Evolutionary conservation across 176 grass and related monocot species (phyloP).

Genomic region (Musa troglodytarum): DNA sequence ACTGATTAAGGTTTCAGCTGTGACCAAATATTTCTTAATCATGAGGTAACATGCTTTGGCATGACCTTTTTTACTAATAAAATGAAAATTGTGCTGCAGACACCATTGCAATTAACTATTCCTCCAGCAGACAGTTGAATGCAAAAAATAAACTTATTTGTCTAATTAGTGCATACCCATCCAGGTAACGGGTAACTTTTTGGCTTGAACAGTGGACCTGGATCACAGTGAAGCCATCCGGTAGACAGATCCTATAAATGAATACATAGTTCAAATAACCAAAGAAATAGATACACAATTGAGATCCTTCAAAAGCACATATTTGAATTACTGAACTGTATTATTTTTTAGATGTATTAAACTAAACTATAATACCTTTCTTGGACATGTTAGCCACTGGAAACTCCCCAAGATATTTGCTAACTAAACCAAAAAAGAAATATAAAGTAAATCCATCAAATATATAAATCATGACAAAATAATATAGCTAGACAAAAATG

Average conservation of each 20-base stretch:
- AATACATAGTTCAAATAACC: slow-evolving; percentile 14
- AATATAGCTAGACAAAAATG: not conserved
- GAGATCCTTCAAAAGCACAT: not conserved
- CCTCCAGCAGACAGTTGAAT: not conserved
- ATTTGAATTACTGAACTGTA: not conserved
- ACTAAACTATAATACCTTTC: slow-evolving; percentile 45
- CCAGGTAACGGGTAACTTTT: slow-evolving; percentile 48
- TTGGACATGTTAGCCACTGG: slow-evolving; percentile 86
- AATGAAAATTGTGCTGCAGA: no score
- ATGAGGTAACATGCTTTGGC: no score
- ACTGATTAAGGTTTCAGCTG: no score
- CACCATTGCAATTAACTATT: not conserved
- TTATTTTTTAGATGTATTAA: no score
- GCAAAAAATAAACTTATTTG: not conserved
- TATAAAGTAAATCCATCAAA: slow-evolving; percentile 1
- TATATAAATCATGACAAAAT: not conserved
- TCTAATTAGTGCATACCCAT: slow-evolving; percentile 40
- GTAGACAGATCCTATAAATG: slow-evolving; percentile 63
- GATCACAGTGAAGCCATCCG: slow-evolving; percentile 82
- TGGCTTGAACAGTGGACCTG: slow-evolving; percentile 62
- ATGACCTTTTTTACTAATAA: no score
- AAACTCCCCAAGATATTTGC: slow-evolving; percentile 81
- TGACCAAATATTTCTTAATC: no score
- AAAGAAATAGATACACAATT: not conserved
- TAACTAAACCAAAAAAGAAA: slow-evolving; percentile 41